Conservation (phyloP, 805 yeast genomes). For the Clavispora fructus region DNA sequence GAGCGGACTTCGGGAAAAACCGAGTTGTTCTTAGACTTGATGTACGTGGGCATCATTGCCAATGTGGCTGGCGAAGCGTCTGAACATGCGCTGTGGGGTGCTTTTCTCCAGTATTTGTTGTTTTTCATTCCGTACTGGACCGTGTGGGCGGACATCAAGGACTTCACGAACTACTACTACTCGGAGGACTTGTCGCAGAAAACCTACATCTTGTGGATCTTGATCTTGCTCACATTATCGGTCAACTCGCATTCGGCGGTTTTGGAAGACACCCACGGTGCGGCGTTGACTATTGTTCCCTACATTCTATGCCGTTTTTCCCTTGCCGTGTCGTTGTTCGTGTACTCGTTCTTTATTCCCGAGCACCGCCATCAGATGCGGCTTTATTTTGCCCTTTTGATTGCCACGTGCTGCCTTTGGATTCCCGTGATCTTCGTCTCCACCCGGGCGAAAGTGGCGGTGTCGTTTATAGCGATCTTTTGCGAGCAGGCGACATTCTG, state of each 20-base stretch:
- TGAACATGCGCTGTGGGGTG: constrained; percentile 43
- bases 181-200: constrained; percentile 56
- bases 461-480: constrained; percentile 35
- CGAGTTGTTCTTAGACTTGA: constrained; percentile 57
- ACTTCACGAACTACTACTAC: constrained; percentile 58
- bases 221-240: constrained; percentile 44
- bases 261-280: constrained; percentile 30
- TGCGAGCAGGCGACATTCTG: constrained; percentile 38
- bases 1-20: constrained; percentile 49
- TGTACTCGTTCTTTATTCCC: constrained; percentile 43
- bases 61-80: constrained; percentile 52
- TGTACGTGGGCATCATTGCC: constrained; percentile 61
- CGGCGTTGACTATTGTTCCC: constrained; percentile 43
- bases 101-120: constrained; percentile 44
- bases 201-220: constrained; percentile 47
- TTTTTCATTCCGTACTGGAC: constrained; percentile 57
- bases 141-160: constrained; percentile 62
- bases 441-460: constrained; percentile 42
- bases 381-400: constrained; percentile 26
- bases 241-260: constrained; percentile 42
- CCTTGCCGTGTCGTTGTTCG: constrained; percentile 22
- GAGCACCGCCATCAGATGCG: constrained; percentile 51
- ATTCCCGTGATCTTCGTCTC: constrained; percentile 45
- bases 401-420: constrained; percentile 42
- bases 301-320: constrained; percentile 45